A percentile compares a stretch with the other conserved stretches of the same genome.
Evolutionary conservation across 331 rosid genomes (phyloP).

Genomic region (Pyrus hybrid): DNA sequence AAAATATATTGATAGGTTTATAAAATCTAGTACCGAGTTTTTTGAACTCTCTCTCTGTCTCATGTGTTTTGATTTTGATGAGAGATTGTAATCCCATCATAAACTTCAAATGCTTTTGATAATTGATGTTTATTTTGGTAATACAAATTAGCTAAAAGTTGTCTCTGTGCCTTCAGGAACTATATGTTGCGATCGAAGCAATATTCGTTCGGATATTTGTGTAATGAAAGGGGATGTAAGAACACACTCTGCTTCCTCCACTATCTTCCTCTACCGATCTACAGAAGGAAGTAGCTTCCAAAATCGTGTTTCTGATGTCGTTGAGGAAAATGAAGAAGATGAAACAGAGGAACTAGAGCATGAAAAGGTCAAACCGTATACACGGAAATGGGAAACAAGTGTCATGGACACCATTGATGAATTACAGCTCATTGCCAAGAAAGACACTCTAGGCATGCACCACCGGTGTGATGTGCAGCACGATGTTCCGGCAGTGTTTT

Average conservation of each 20-base stretch:
- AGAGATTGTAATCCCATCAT: background rate
- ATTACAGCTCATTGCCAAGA: slow-evolving; percentile 51
- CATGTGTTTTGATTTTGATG: background rate
- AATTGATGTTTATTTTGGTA: background rate
- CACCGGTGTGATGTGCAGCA: slow-evolving; percentile 59
- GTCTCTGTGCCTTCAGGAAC: slow-evolving; percentile 38
- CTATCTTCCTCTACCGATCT: slow-evolving; percentile 59
- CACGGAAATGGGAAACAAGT: slow-evolving; percentile 86
- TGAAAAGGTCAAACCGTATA: slow-evolving; percentile 70
- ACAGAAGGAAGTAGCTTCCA: slow-evolving; percentile 8
- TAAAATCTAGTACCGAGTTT: background rate
- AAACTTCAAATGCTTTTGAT: background rate
- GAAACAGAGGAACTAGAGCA: slow-evolving; percentile 27
- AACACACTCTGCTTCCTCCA: slow-evolving; percentile 55
- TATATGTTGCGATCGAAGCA: slow-evolving; percentile 78
- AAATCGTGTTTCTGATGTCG: slow-evolving; percentile 3
- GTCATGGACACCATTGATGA: slow-evolving; percentile 71
- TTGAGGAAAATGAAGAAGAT: slow-evolving; percentile 13
- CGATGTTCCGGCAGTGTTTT: slow-evolving; percentile 82
- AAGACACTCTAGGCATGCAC: slow-evolving; percentile 11
- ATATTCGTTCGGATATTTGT: slow-evolving; percentile 74
- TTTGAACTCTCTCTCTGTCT: background rate
- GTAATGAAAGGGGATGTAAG: slow-evolving; percentile 84
- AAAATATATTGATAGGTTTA: background rate
- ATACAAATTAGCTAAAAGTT: background rate